Evolutionary conservation across 352 stramenopile species (phyloP).

Genomic region (Globisporangium yorkense): DNA sequence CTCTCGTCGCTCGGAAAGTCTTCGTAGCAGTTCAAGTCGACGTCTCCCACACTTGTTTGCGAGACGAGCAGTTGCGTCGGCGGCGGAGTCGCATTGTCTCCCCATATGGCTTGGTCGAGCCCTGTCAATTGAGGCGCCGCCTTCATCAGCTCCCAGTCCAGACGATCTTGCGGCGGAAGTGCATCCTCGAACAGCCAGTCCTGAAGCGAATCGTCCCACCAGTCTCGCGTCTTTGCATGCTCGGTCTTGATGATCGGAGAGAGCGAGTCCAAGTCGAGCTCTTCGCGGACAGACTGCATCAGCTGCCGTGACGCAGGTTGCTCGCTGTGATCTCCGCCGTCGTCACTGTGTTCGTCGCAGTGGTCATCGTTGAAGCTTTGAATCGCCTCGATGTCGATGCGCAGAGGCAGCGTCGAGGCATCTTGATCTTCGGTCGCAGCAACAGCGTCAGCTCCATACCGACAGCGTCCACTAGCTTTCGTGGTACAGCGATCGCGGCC

Average conservation of each 20-base stretch:
- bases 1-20: conserved; percentile 11
- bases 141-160: conserved; percentile 43
- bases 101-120: conserved; percentile 6
- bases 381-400: conserved; percentile 5
- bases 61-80: not conserved
- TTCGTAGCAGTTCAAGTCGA: conserved; percentile 30
- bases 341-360: not conserved
- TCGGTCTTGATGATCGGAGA: conserved; percentile 8
- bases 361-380: not conserved
- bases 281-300: conserved; percentile 17
- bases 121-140: not conserved
- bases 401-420: not conserved
- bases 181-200: conserved; percentile 32
- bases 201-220: conserved; percentile 46
- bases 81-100: not conserved
- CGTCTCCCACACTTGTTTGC: not conserved
- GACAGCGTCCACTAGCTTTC: no score
- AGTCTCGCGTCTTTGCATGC: conserved; percentile 12
- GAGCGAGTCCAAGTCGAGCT: conserved; percentile 1
- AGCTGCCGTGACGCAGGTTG: not conserved
- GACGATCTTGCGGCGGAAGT: conserved; percentile 26
- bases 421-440: not conserved
- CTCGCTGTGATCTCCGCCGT: not conserved
- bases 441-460: not conserved
- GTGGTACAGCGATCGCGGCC: not conserved